Evolutionary conservation across 305 asterid species (phyloP).

Genomic region (Fraxinus greggii): DNA sequence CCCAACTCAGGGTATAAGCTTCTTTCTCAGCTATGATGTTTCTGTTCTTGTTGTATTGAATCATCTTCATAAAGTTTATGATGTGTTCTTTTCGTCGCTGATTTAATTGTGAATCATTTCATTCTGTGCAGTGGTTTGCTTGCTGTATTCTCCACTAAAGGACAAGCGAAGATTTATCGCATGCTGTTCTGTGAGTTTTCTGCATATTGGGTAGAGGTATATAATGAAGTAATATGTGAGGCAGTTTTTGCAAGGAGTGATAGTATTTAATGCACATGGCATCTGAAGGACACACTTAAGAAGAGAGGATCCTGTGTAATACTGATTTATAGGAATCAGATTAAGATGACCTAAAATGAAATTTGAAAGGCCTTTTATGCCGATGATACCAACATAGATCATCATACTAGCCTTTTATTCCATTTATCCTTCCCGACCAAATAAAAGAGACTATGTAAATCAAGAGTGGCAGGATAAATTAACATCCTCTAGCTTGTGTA

Average conservation of each 20-base stretch:
- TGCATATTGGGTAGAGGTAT: slow-evolving; percentile 84
- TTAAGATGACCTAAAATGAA: neutral
- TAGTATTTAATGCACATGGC: neutral
- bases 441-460: neutral
- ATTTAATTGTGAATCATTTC: slow-evolving; percentile 13
- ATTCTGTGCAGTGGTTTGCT: slow-evolving; percentile 66
- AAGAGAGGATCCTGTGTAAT: neutral
- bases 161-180: slow-evolving; percentile 70
- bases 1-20: slow-evolving; percentile 68
- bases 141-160: slow-evolving; percentile 78
- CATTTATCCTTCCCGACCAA: neutral
- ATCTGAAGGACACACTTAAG: neutral
- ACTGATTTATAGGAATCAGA: neutral
- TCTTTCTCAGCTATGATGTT: neutral
- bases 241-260: neutral
- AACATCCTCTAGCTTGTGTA: neutral
- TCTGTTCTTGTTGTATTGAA: neutral
- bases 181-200: slow-evolving; percentile 68
- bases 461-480: too few relatives aligned
- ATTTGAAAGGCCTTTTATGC: neutral
- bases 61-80: neutral
- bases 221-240: neutral
- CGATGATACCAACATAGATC: neutral
- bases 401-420: neutral
- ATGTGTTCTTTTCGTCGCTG: slow-evolving; percentile 15